A percentile compares a stretch with the other conserved stretches of the same genome.
These are phyloP conservation scores for Microdochium trichocladiopsis DNA, from an alignment of 2,329 filamentous ascomycete genomes.

Conservation along the genomic window DNA sequence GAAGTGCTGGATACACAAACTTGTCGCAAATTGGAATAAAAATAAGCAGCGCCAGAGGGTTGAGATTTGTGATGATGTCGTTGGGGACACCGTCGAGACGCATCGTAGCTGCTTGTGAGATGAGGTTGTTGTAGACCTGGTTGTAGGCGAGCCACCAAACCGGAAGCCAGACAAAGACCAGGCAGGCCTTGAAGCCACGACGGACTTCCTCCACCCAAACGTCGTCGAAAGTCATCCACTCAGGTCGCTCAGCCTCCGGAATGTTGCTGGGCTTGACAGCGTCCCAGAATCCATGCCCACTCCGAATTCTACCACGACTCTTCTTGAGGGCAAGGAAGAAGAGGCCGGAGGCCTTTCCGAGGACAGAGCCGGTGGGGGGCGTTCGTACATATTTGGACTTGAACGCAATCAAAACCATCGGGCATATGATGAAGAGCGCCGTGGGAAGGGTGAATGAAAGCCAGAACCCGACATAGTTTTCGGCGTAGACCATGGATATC, in stretches of 20 bases:
- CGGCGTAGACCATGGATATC: slow-evolving; percentile 64
- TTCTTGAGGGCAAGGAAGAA: slow-evolving; percentile 54
- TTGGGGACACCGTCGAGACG: slow-evolving; percentile 65
- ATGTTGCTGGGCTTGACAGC: slow-evolving; percentile 60
- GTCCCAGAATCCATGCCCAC: slow-evolving; percentile 55
- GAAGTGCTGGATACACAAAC: slow-evolving; percentile 62
- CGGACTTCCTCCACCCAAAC: slow-evolving; percentile 74
- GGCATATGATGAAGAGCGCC: slow-evolving; percentile 54
- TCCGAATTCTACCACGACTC: background rate
- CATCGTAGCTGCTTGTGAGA: slow-evolving; percentile 61
- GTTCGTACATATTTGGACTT: slow-evolving; percentile 53
- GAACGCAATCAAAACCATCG: slow-evolving; percentile 52
- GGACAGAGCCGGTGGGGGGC: slow-evolving; percentile 66
- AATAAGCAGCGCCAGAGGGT: slow-evolving; percentile 69
- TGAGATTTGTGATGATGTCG: slow-evolving; percentile 69
- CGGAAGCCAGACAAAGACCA: slow-evolving; percentile 65
- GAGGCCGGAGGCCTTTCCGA: slow-evolving; percentile 59
- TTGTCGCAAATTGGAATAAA: slow-evolving; percentile 66
- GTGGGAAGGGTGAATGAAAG: slow-evolving; percentile 64
- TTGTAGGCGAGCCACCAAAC: slow-evolving; percentile 54
- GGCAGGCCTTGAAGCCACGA: slow-evolving; percentile 62
- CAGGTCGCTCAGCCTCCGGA: slow-evolving; percentile 45
- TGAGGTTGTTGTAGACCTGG: slow-evolving; percentile 54
- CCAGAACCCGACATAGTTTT: slow-evolving; percentile 73
- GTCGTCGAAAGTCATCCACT: slow-evolving; percentile 79